phyloP scores from a whole-genome alignment of 2,329 filamentous ascomycete species.

The Aspergillus pseudoglaucus region DNA sequence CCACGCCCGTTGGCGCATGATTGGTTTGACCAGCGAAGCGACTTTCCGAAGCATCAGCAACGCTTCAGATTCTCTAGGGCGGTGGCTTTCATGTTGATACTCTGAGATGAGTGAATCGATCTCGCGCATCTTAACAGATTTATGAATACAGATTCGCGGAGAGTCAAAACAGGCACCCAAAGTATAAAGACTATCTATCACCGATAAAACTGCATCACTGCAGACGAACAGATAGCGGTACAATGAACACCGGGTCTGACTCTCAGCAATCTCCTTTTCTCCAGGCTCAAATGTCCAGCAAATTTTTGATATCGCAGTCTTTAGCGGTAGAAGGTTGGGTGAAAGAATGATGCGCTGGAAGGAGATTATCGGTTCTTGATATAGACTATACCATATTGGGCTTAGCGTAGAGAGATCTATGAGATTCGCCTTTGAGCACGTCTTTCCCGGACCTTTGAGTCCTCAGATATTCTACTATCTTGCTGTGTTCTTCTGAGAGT shows the following conservation, averaged over 20 bases:
- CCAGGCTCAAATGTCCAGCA: too few species aligned
- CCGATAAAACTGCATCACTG: neutral
- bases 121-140: slow-evolving; percentile 31
- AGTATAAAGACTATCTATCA: neutral
- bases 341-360: neutral
- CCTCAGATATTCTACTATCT: too few species aligned
- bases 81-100: slow-evolving; percentile 49
- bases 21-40: slow-evolving; percentile 84
- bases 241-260: too few species aligned
- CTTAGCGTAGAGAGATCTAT: neutral
- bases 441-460: too few species aligned
- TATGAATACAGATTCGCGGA: too few species aligned
- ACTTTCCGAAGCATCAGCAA: slow-evolving; percentile 65
- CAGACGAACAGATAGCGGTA: too few species aligned
- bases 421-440: neutral
- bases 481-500: too few species aligned
- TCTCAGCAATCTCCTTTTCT: too few species aligned
- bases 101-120: slow-evolving; percentile 44
- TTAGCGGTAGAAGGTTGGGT: neutral
- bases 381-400: neutral
- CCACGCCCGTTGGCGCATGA: slow-evolving; percentile 85
- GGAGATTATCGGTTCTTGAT: neutral
- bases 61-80: slow-evolving; percentile 46
- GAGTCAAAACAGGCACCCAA: too few species aligned
- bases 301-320: neutral